phyloP scores from a whole-genome alignment of 1,284 basidiomycete species.

The Heimioporus retisporus region DNA sequence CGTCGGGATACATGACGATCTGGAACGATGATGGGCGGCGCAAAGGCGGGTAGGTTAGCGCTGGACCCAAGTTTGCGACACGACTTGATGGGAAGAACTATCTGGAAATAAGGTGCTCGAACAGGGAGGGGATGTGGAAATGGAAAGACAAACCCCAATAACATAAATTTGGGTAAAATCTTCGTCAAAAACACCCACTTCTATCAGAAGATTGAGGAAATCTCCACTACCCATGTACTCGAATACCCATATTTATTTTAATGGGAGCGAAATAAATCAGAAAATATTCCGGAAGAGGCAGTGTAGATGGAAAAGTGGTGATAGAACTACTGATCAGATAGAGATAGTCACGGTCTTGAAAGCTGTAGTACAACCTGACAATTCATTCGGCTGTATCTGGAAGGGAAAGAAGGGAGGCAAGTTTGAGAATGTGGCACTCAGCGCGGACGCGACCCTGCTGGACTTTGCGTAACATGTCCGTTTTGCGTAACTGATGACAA shows the following conservation, averaged over 20 bases:
- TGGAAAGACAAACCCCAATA: conserved; percentile 74
- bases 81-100: conserved; percentile 96
- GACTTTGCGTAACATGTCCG: conserved; percentile 97
- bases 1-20: conserved; percentile 86
- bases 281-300: conserved; percentile 32
- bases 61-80: conserved; percentile 96
- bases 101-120: conserved; percentile 59
- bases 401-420: conserved; percentile 78
- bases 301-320: conserved; percentile 37
- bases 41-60: no score
- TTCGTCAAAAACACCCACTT: conserved; percentile 95
- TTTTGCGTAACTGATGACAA: conserved; percentile 83
- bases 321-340: conserved; percentile 82
- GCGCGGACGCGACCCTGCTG: conserved; percentile 97
- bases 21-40: no score
- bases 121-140: conserved; percentile 30
- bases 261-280: conserved; percentile 69
- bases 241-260: conserved; percentile 70
- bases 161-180: conserved; percentile 96
- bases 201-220: conserved; percentile 94
- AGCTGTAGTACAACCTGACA: conserved; percentile 92
- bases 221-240: conserved; percentile 98
- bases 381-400: conserved; percentile 90
- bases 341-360: conserved; percentile 93
- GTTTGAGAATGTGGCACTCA: conserved; percentile 90